These are phyloP conservation scores for Lipomyces sp. DNA, from an alignment of 805 yeast species.

Conservation along the genomic window DNA sequence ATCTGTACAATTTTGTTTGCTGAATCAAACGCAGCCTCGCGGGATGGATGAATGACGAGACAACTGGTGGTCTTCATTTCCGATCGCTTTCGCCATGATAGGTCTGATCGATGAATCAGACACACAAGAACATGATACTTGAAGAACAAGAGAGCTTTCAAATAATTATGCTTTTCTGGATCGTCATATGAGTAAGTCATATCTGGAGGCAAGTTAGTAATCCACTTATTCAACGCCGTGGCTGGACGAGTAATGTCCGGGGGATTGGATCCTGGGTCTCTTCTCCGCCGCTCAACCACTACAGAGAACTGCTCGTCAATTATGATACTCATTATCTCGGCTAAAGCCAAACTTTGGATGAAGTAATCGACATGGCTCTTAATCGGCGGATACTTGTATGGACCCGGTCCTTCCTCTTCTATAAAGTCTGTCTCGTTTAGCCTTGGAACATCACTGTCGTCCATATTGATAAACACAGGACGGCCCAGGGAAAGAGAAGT, in stretches of 20 bases:
- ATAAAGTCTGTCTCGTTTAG: slow-evolving; percentile 62
- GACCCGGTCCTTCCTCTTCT: slow-evolving; percentile 46
- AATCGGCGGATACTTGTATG: slow-evolving; percentile 45
- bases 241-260: slow-evolving; percentile 64
- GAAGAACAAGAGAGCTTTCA: slow-evolving; percentile 57
- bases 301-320: slow-evolving; percentile 67
- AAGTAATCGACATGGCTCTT: slow-evolving; percentile 53
- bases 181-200: slow-evolving; percentile 60
- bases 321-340: slow-evolving; percentile 67
- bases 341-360: slow-evolving; percentile 59
- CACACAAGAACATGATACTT: slow-evolving; percentile 69
- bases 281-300: slow-evolving; percentile 52
- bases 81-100: slow-evolving; percentile 36
- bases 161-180: slow-evolving; percentile 50
- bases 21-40: slow-evolving; percentile 78
- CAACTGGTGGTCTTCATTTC: background rate
- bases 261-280: slow-evolving; percentile 42
- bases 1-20: slow-evolving; percentile 70
- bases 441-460: slow-evolving; percentile 73
- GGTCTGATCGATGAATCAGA: slow-evolving; percentile 65
- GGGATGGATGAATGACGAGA: slow-evolving; percentile 52
- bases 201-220: slow-evolving; percentile 59
- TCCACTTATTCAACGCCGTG: slow-evolving; percentile 72
- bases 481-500: slow-evolving; percentile 71
- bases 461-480: slow-evolving; percentile 63